Evolutionary conservation across 2,329 filamentous ascomycete species (phyloP).

Genomic region (Diaporthe velutina): DNA sequence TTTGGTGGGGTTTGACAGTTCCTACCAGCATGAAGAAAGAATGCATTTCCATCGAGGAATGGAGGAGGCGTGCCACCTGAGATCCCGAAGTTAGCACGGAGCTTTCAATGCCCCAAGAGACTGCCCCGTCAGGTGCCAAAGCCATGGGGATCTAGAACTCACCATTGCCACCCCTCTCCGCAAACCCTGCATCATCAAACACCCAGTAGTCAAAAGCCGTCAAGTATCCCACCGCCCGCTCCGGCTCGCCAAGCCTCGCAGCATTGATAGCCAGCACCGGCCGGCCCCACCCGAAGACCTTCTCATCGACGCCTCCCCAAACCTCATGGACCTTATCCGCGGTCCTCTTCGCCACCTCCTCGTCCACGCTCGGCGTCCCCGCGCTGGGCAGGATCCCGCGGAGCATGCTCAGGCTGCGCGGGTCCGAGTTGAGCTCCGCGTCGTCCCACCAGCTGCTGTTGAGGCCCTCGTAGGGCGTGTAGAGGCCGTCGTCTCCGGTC

Average conservation of each 20-base stretch:
- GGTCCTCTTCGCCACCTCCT: conserved; percentile 51
- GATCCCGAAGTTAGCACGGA: background rate
- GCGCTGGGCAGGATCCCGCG: conserved; percentile 59
- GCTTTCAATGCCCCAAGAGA: too few relatives aligned
- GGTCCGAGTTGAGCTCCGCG: conserved; percentile 53
- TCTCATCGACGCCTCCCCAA: conserved; percentile 54
- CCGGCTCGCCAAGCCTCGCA: conserved; percentile 55
- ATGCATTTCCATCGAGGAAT: conserved; percentile 8
- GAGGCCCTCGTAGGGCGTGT: conserved; percentile 62
- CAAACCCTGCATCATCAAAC: conserved; percentile 54
- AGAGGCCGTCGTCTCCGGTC: conserved; percentile 53
- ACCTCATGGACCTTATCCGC: conserved; percentile 53
- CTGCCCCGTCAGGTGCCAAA: background rate
- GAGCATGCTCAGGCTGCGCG: conserved; percentile 59
- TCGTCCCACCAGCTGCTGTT: conserved; percentile 58
- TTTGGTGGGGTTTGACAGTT: fast-evolving
- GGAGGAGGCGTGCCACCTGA: conserved; percentile 9
- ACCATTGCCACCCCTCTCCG: conserved; percentile 8
- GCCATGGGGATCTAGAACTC: background rate
- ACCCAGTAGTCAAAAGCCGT: conserved; percentile 57
- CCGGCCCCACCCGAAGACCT: conserved; percentile 61
- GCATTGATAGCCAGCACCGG: conserved; percentile 61
- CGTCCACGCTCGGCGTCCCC: conserved; percentile 36
- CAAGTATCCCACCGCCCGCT: conserved; percentile 56
- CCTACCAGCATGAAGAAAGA: conserved; percentile 11